phyloP scores from a whole-genome alignment of 768 basidiomycete genomes.

The Lactarius quietus region DNA sequence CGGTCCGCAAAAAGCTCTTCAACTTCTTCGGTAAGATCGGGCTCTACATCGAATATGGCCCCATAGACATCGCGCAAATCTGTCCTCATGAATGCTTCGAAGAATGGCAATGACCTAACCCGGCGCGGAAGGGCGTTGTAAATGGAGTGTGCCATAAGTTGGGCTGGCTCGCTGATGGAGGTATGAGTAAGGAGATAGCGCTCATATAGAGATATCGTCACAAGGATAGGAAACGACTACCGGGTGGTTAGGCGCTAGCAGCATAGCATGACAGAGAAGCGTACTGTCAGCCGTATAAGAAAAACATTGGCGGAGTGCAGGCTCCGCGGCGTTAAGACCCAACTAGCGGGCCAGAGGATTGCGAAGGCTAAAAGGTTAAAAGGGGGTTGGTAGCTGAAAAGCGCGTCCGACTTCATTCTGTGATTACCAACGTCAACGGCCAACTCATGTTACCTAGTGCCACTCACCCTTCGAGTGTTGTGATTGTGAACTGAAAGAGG shows the following conservation, averaged over 20 bases:
- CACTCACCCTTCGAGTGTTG: conserved; percentile 80
- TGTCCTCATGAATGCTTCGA: conserved; percentile 75
- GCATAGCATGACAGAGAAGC: conserved; percentile 24
- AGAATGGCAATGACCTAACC: conserved; percentile 67
- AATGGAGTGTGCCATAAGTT: conserved; percentile 49
- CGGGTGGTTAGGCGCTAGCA: not conserved
- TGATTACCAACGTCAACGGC: conserved; percentile 14
- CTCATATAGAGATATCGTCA: conserved; percentile 78
- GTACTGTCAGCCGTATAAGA: conserved; percentile 74
- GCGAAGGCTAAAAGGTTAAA: conserved; percentile 81
- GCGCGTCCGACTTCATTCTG: conserved; percentile 83
- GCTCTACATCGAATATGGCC: conserved; percentile 74
- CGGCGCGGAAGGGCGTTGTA: conserved; percentile 66
- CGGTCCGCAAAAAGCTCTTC: conserved; percentile 47
- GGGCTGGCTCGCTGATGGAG: conserved; percentile 48
- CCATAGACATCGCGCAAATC: conserved; percentile 65
- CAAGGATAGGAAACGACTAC: conserved; percentile 71
- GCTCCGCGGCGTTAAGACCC: conserved; percentile 65
- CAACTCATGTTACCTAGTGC: not conserved
- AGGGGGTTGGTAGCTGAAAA: conserved; percentile 91
- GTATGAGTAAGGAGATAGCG: conserved; percentile 56
- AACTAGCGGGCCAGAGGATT: conserved; percentile 77
- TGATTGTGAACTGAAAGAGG: conserved; percentile 81
- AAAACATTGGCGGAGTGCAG: conserved; percentile 86
- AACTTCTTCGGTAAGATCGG: conserved; percentile 35